Percentiles rank a stretch among this genome's conserved stretches.
phyloP scores from a whole-genome alignment of 1,139 yeast species.

The Scheffersomyces stambukii region DNA sequence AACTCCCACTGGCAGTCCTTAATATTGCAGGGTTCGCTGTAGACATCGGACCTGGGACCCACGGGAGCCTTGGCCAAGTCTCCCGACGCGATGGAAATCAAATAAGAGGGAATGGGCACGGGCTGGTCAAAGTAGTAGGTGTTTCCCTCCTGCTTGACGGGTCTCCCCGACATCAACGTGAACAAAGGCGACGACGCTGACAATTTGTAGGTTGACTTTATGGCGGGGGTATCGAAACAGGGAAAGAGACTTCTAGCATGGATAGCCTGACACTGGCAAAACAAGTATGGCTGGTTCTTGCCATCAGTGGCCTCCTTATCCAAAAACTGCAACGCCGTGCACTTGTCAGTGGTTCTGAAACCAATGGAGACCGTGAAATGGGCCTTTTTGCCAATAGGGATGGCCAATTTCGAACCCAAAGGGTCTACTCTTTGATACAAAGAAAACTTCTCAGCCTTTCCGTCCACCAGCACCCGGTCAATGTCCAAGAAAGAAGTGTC shows the following conservation, averaged over 20 bases:
- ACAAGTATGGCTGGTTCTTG: conserved; percentile 65
- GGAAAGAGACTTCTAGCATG: conserved; percentile 89
- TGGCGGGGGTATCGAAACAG: conserved; percentile 86
- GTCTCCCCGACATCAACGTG: conserved; percentile 68
- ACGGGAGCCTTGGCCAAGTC: conserved; percentile 63
- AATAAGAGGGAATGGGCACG: conserved; percentile 81
- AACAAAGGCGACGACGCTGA: conserved; percentile 61
- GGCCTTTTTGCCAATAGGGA: conserved; percentile 1
- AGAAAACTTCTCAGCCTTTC: conserved; percentile 23
- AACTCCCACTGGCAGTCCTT: conserved; percentile 75
- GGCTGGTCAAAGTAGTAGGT: conserved; percentile 58
- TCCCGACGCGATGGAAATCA: conserved; percentile 85
- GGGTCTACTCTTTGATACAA: conserved; percentile 53
- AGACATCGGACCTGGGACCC: conserved; percentile 86
- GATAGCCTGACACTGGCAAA: conserved; percentile 88
- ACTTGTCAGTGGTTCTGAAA: conserved; percentile 65
- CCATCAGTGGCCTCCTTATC: conserved; percentile 79
- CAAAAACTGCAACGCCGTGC: conserved; percentile 87
- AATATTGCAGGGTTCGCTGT: conserved; percentile 69
- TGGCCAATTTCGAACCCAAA: conserved; percentile 52
- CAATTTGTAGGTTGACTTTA: conserved; percentile 64
- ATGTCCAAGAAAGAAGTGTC: conserved; percentile 69
- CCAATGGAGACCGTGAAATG: conserved; percentile 31
- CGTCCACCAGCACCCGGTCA: conserved; percentile 44
- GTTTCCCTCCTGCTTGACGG: conserved; percentile 17